Evolutionary conservation across 306 rosid genomes (phyloP), one percentile per base, ranked within the genome.

Genomic region (Vigna hirtella): DNA sequence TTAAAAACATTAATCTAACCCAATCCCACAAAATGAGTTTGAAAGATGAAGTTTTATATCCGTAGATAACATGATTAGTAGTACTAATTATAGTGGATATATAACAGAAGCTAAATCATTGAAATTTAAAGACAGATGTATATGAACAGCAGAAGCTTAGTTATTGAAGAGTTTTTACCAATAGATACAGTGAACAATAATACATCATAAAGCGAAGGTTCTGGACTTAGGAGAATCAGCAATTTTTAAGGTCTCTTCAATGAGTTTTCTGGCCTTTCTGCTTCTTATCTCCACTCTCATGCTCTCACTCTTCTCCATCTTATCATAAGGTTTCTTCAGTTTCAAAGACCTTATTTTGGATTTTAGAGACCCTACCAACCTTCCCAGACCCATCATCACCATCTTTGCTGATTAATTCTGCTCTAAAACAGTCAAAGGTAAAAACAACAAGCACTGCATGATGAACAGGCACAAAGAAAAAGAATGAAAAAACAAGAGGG

Each of bases 301-400:
- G 58, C 98, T 95, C 7, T 95, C 98, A 73, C 98, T 95, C 89
- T 95, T 95, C 79, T 89, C 99, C 63, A 95, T 80, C 93, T 93
- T 91, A 80, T 93, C 88, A 47, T 95, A 94, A 22, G 85, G 77
- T 14, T 91, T 92, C 90, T 89, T 92, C 86, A 77, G 59, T 87
- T 87, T 92, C 91, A 95, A 57, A 0, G 86, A 88, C 83, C 76
- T 88, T 47, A 95, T 86, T 70, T 89, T 95, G 16, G 95, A 87
- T 66, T 93, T 93, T 67, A 93, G 88, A 30, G 74, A 87, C 85
- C 75, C 89, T 66, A 91, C 68, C 61, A 91, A 36, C 76, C 97
- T 89, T 22, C 86, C 93, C 56, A 94, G 64, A 5, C 89, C 89
- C 91, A 85, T 71, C 86, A 64, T 79, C 93, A 62, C 77, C 47